Evolutionary conservation across 345 rosid species (phyloP), one percentile per base, ranked within the genome.

Genomic region (Nasturtium officinale): DNA sequence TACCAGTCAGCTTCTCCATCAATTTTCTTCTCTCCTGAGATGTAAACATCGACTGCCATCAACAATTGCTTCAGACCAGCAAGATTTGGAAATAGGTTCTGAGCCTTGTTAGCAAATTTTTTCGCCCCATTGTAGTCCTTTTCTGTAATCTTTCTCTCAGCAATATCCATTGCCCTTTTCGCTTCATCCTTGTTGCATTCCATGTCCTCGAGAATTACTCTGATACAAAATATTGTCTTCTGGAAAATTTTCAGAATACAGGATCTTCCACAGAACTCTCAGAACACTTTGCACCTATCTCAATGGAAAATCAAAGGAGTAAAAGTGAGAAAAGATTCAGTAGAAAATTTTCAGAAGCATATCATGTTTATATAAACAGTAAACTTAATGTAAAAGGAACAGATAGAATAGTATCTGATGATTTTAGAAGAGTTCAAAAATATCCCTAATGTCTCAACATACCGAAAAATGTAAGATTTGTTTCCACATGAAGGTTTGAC

Each of bases 161-260:
- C 96, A 79, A 94, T 87, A 63, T 88, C 89, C 78, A 84, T 89
- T 9, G 98, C 97, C 78, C 89, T 85, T 69, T 77, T 56, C 29
- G 98, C 97, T 79, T 91, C 98, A 28, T 91, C 98, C 81, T 78
- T 89, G 62, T 91, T 94, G 81, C 98, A 94, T 73, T 94, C 98
- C 96, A 94, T 91, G 7, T 51, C 50, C 57, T 58, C 26, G 15
- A 74, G 59, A 61, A 46, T 45, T n/a, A 9, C 66, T 35, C 43
- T 38, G 42, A 10, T 37, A 37, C 10, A 1, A 15, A 52, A 9
- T 52, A 21, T 3, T 12, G 9, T 60, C 68, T 21, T 30, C 16
- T 20, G 43, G 16, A 26, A 46, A 46, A 4, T 7, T 43, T 46
- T 9, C 20, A 28, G 42, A 50, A 29, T 59, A 38, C 25, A 75